Base-by-base conservation (phyloP, 192 early-diverging fungal species). In the Podila epicladia region DNA sequence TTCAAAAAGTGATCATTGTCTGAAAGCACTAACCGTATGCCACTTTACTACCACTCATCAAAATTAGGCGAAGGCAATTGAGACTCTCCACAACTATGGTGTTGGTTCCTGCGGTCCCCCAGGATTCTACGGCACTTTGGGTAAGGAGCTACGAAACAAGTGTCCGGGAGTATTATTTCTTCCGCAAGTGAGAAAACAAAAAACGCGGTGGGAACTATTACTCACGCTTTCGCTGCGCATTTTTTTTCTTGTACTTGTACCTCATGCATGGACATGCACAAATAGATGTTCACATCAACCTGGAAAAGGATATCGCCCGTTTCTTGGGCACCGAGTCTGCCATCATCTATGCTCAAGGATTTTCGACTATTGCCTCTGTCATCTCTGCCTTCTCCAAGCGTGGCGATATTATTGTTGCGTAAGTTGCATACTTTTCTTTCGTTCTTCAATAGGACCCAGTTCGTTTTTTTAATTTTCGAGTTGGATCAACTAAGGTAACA, bases 331-430 rank as follows among this genome's bases (percentile, higher is more conserved):
- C 91, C 58, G 94, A 96, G 53, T 85, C 88, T 37, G 90, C 96
- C 26, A 97, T 98, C 62, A 90, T 99, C 59, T 99, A 99, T 83
- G 93, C 96, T 28, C 97, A 99, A 85, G 95, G 92, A 4, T 96
- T 99, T 67, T 94, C 97, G 35, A 95, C 96, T 24, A 94, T 97
- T 48, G 91, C 94, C 4, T 94, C 93, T 12, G 95, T 95, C 32
- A 96, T 99, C 74, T 95, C 97, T 29, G 95, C 97, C 33, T 99
- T 99, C 83, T 90, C 94, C 28, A 99, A 99, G 90, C 91, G 97
- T 77, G 96, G 97, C 41, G 97, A 99, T 71, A 90, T 97, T 37
- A 89, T 99, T 80, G 94, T 99, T 48, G 91, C 85, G 91, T 94
- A 89, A 75, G 41, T 58, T 48, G 49, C 4, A 60, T 49, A n/a